Conservation (phyloP, 176 grass and related monocot genomes). For the Themeda triandra region DNA sequence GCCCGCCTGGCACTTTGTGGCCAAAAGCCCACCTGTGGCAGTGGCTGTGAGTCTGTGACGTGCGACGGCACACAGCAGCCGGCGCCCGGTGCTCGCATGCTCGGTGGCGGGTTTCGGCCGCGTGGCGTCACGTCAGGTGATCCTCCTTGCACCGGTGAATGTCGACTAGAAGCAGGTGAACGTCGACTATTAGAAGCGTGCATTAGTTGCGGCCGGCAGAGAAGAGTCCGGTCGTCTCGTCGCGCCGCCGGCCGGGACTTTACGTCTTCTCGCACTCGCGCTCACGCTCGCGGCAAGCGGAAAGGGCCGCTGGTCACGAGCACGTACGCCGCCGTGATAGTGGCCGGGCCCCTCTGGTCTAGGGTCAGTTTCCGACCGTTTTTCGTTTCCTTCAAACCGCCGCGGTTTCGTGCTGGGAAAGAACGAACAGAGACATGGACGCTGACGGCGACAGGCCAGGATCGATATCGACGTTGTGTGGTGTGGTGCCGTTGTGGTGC, state of each 20-base stretch:
- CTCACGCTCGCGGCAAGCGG: not conserved
- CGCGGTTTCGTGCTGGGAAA: too few relatives aligned
- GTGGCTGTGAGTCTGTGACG: too few relatives aligned
- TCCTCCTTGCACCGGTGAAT: not conserved
- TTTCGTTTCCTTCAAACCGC: too few relatives aligned
- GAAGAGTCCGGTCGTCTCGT: not conserved
- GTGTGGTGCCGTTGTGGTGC: not conserved
- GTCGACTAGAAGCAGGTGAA: not conserved
- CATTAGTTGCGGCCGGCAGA: too few relatives aligned
- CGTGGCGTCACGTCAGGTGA: not conserved
- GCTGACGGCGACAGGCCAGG: not conserved
- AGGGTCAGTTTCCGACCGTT: too few relatives aligned
- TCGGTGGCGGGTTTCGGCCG: not conserved
- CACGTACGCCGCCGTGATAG: too few relatives aligned
- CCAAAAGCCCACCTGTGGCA: not conserved
- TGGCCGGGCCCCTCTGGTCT: too few relatives aligned
- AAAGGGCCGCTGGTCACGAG: too few relatives aligned
- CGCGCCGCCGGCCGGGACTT: constrained; percentile 13
- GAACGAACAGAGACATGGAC: too few relatives aligned
- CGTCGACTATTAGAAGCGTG: not conserved
- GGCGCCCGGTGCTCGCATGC: too few relatives aligned
- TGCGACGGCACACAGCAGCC: not conserved
- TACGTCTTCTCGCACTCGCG: not conserved
- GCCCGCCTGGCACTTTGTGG: not conserved
- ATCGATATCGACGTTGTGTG: not conserved